Conservation (phyloP, 768 basidiomycete species). For the Tylopilus subfusipes region DNA sequence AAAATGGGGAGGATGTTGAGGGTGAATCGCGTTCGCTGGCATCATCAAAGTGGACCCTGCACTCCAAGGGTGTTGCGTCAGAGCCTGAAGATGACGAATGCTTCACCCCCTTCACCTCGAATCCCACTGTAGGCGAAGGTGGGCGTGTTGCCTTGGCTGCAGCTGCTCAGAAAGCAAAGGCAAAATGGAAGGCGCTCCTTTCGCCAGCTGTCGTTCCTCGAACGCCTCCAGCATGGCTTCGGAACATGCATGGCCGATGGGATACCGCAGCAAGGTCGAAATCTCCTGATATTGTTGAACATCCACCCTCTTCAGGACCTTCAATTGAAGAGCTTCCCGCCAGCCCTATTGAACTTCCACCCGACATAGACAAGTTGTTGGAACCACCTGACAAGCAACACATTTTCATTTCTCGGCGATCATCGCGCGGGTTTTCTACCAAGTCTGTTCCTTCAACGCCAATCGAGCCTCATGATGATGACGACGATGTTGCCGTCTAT, state of each 20-base stretch:
- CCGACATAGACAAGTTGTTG: slow-evolving; percentile 11
- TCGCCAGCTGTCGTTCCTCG: slow-evolving; percentile 34
- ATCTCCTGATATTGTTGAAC: slow-evolving; percentile 25
- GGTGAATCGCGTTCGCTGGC: slow-evolving; percentile 50
- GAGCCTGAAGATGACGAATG: slow-evolving; percentile 44
- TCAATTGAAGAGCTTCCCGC: slow-evolving; percentile 25
- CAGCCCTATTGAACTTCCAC: slow-evolving; percentile 18
- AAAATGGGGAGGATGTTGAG: slow-evolving; percentile 40
- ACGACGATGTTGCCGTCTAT: slow-evolving; percentile 63
- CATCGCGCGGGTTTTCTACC: slow-evolving; percentile 29
- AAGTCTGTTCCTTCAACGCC: slow-evolving; percentile 31
- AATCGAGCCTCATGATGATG: slow-evolving; percentile 35
- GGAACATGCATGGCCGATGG: slow-evolving; percentile 20
- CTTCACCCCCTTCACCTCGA: slow-evolving; percentile 28
- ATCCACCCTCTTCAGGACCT: slow-evolving; percentile 22
- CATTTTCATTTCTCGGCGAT: slow-evolving; percentile 22
- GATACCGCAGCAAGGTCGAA: slow-evolving; percentile 12
- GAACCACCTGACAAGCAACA: slow-evolving; percentile 20
- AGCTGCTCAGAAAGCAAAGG: slow-evolving; percentile 53
- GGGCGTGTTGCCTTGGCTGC: slow-evolving; percentile 37
- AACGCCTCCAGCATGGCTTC: slow-evolving; percentile 30
- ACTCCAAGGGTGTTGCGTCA: slow-evolving; percentile 34
- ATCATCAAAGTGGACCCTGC: slow-evolving; percentile 49
- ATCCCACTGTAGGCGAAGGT: slow-evolving; percentile 28
- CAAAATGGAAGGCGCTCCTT: slow-evolving; percentile 50